Conservation (phyloP, 805 yeast species). For the Ogataea wickerhamii region DNA sequence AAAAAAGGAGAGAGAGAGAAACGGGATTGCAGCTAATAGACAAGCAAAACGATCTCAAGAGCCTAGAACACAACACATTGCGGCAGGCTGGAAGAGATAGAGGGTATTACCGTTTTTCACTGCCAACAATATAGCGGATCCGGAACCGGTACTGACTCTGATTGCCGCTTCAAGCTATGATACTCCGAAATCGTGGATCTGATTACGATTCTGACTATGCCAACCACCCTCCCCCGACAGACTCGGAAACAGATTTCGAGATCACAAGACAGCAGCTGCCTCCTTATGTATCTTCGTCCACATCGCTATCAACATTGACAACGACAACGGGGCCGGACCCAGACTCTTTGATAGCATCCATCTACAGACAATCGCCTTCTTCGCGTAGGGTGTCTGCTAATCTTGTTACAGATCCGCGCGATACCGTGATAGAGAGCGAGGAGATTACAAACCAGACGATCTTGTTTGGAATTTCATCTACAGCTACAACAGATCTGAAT, state of each 20-base stretch:
- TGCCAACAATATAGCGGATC: too few relatives aligned
- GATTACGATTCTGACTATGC: slow-evolving; percentile 34
- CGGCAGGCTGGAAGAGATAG: too few relatives aligned
- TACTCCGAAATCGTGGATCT: slow-evolving; percentile 5
- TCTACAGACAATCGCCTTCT: neutral
- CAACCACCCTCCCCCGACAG: slow-evolving; percentile 39
- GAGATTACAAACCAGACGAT: slow-evolving; percentile 17
- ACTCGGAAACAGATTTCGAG: slow-evolving; percentile 27
- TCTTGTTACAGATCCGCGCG: slow-evolving; percentile 9
- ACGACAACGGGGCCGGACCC: slow-evolving; percentile 3
- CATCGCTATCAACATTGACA: slow-evolving; percentile 13
- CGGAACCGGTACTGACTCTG: neutral
- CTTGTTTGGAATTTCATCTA: slow-evolving; percentile 25
- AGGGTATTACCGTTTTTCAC: too few relatives aligned
- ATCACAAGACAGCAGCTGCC: slow-evolving; percentile 9
- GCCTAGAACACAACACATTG: too few relatives aligned
- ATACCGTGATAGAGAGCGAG: slow-evolving; percentile 10
- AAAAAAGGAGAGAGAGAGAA: too few relatives aligned
- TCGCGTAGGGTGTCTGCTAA: slow-evolving; percentile 1
- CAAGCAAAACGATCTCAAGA: too few relatives aligned
- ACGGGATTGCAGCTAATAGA: too few relatives aligned
- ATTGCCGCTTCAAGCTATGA: too few relatives aligned
- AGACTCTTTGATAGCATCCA: neutral
- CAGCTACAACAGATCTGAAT: slow-evolving; percentile 27
- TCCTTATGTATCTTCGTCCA: slow-evolving; percentile 15